Evolutionary conservation across 805 yeast genomes (phyloP).

Genomic region (Starmerella roubikii): DNA sequence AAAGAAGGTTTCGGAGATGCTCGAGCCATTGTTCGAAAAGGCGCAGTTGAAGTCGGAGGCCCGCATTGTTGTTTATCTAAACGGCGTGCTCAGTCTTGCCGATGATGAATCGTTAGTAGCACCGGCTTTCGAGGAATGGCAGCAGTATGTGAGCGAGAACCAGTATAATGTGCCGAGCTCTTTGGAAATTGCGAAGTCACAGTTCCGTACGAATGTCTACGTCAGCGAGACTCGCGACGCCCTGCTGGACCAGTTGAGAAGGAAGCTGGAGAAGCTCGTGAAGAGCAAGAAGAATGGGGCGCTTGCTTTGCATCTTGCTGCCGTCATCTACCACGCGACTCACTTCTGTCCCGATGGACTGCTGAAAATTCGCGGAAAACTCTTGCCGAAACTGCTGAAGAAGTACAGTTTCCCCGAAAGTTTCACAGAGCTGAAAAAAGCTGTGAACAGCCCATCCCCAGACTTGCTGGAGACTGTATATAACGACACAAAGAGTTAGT

Average conservation of each 20-base stretch:
- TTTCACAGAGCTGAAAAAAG: slow-evolving; percentile 17
- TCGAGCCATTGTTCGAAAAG: slow-evolving; percentile 9
- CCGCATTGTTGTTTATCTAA: slow-evolving; percentile 18
- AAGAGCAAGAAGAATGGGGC: slow-evolving; percentile 20
- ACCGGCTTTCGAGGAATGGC: slow-evolving; percentile 19
- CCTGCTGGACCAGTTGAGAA: slow-evolving; percentile 7
- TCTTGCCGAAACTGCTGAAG: slow-evolving; percentile 23
- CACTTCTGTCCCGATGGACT: slow-evolving; percentile 13
- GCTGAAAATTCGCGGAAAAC: slow-evolving; percentile 22
- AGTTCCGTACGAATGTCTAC: slow-evolving; percentile 2
- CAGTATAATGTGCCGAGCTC: slow-evolving; percentile 11
- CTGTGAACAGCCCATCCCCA: slow-evolving; percentile 3
- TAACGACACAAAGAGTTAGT: background rate
- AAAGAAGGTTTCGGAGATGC: background rate
- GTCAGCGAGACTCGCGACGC: background rate
- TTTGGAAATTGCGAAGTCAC: slow-evolving; percentile 6
- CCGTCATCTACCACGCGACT: slow-evolving; percentile 15
- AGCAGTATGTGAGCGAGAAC: slow-evolving; percentile 16
- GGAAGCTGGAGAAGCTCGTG: background rate
- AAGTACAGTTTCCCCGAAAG: slow-evolving; percentile 16
- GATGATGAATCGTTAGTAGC: background rate
- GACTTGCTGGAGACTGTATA: slow-evolving; percentile 3
- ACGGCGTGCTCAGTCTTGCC: slow-evolving; percentile 13
- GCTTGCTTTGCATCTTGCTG: slow-evolving; percentile 21
- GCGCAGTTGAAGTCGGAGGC: slow-evolving; percentile 8